Evolutionary conservation across 805 yeast species (phyloP), one percentile per base, ranked within the genome.

Genomic region (Metschnikowia similis): DNA sequence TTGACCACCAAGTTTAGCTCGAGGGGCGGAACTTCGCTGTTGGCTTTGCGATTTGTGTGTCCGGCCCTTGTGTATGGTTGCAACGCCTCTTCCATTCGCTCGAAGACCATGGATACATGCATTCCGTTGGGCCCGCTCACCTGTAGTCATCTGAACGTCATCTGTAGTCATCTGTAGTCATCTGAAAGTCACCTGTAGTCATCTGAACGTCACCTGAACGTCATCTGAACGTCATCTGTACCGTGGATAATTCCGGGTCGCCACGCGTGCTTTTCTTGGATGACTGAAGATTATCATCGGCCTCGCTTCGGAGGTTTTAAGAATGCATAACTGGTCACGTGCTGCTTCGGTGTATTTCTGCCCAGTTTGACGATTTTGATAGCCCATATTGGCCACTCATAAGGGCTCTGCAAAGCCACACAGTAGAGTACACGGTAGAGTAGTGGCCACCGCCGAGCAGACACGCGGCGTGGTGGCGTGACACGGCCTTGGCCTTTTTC

Each of bases 371-470:
- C 97, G 58, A 94, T 85, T 66, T 94, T 94, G 78, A 94, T 79
- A 1, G 99, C 99, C 21, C 98, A 63, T 87, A 52, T 71, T 77
- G 4, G 97, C 98, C 29, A 88, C 73, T 97, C 97, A 91, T 21
- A 89, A 97, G 0, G 96, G 54, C 48, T 16, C 31, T 40, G 16
- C 56, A 53, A 34, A 58, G 58, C 62, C 62, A n/a, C n/a, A n/a
- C n/a, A n/a, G n/a, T n/a, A n/a, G n/a, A n/a, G n/a, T n/a, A 58
- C 30, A 58, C 62, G 29, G 62, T 94, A 29, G 96, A 85, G 64
- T 94, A 94, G 69, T 94, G 97, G 34, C 99, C 99, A 99, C 99
- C 94, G 0, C 99, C 99, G 3, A 94, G 74, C n/a, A 17, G 21
- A 17, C 21, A 17, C 2, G 21, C 21, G 21, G 21, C 4, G 21